A percentile compares a stretch with the other conserved stretches of the same genome.
phyloP scores from a whole-genome alignment of 805 yeast species.

The Debaryomyces prosopidis region DNA sequence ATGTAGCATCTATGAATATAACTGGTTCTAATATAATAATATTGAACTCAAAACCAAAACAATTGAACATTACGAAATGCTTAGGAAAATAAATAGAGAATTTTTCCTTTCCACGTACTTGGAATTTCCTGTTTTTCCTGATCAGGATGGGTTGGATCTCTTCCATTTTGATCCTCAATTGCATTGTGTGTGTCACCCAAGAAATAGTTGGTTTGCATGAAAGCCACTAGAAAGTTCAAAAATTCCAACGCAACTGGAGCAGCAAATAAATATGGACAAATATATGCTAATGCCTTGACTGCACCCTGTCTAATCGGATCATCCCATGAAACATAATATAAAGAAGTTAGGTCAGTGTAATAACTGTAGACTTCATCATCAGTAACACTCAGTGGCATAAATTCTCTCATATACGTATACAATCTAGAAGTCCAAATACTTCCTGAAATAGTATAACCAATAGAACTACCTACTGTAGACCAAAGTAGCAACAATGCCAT shows the following conservation, averaged over 20 bases:
- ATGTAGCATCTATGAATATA: too few species aligned
- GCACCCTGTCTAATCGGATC: slow-evolving; percentile 35
- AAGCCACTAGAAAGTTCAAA: slow-evolving; percentile 27
- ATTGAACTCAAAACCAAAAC: too few species aligned
- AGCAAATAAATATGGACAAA: slow-evolving; percentile 23
- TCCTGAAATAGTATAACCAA: slow-evolving; percentile 40
- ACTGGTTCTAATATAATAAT: too few species aligned
- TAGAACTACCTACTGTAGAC: slow-evolving; percentile 36
- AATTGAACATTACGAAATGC: too few species aligned
- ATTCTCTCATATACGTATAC: slow-evolving; percentile 24
- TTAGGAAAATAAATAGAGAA: slow-evolving; percentile 4
- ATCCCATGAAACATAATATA: slow-evolving; percentile 22
- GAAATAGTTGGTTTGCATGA: slow-evolving; percentile 34
- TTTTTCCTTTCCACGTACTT: neutral
- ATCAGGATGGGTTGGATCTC: slow-evolving; percentile 3
- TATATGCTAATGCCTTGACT: slow-evolving; percentile 30
- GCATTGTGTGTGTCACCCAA: slow-evolving; percentile 25
- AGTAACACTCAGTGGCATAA: slow-evolving; percentile 21
- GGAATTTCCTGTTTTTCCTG: neutral
- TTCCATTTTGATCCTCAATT: neutral
- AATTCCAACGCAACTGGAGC: slow-evolving; percentile 27
- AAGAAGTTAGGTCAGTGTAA: slow-evolving; percentile 19
- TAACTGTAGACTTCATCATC: slow-evolving; percentile 17
- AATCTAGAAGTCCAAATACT: slow-evolving; percentile 31
- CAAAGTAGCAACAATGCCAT: slow-evolving; percentile 35